Base-by-base conservation (phyloP, 768 basidiomycete genomes). In the Favolaschia claudopus region DNA sequence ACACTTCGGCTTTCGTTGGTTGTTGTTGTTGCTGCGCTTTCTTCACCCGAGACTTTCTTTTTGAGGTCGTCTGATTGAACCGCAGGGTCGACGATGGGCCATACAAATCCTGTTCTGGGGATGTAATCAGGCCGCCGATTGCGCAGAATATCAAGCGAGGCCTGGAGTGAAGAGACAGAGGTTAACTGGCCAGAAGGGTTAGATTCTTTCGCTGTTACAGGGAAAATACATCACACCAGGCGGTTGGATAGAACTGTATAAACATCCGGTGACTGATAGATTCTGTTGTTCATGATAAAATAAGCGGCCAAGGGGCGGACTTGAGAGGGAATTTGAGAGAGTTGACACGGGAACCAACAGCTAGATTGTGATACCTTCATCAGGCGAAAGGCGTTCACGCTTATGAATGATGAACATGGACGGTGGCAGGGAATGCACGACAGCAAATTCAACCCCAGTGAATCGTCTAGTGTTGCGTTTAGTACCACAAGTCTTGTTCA, bases 321-420 rank as follows among this genome's bases (percentile, higher is more conserved):
- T 95, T 70, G 42, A 45, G 49, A 20, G 28, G 27, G 20, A 63
- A 47, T 34, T 43, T 70, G n/a, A 29, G 24, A 44, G 27, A n/a
- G 20, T 39, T 32, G 45, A 54, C 34, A 55, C 64, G 52, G 43
- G 50, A 22, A n/a, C 4, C 40, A 25, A 36, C 48, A 22, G 22
- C 31, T 44, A 38, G 28, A 32, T 33, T 58, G 38, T 68, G 84
- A 60, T 47, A 93, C 94, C 90, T 83, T 94, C 87, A 22, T 92
- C 88, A 3, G 92, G 92, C 7, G 91, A 93, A 48, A 92, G 63
- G 32, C 95, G 82, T 60, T 95, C 89, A 59, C 92, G 85, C 73
- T 95, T 96, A 71, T 96, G 94, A 37, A 96, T 91, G 63, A 96
- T 82, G 73, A 95, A 96, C 55, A 95, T 79, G 29, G 87, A 81